Conservation (phyloP, 176 grass and related monocot species). For the Stipa capillata region DNA sequence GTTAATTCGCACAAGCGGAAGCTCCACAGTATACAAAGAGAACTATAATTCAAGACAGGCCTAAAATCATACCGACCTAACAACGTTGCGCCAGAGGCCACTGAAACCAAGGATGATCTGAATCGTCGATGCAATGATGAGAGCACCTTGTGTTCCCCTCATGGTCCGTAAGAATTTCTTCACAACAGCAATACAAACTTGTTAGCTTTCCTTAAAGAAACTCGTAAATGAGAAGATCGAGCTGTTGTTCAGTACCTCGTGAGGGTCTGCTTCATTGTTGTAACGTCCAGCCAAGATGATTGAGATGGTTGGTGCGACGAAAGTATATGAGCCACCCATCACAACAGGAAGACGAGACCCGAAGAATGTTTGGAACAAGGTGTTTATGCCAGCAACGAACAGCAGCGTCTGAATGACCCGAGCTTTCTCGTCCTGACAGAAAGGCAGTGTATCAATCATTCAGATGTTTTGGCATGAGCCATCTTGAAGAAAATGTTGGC, state of each 20-base stretch:
- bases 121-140: slow-evolving; percentile 72
- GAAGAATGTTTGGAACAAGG: slow-evolving; percentile 76
- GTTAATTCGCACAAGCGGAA: neutral
- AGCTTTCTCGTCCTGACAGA: slow-evolving; percentile 75
- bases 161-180: slow-evolving; percentile 93
- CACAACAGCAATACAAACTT: slow-evolving; percentile 4
- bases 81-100: slow-evolving; percentile 89
- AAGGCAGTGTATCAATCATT: neutral
- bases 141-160: slow-evolving; percentile 83
- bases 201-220: neutral
- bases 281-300: slow-evolving; percentile 89
- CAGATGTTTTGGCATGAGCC: neutral
- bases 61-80: slow-evolving; percentile 41
- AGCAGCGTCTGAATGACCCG: slow-evolving; percentile 78
- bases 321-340: slow-evolving; percentile 83
- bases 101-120: slow-evolving; percentile 98
- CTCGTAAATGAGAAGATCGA: neutral
- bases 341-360: slow-evolving; percentile 79
- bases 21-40: neutral
- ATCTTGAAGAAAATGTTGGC: no score
- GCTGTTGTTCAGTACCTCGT: slow-evolving; percentile 32
- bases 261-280: slow-evolving; percentile 66
- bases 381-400: slow-evolving; percentile 97
- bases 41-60: neutral
- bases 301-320: slow-evolving; percentile 77